Conservation (phyloP, 192 early-diverging fungal species). For the Coemansia sp. region DNA sequence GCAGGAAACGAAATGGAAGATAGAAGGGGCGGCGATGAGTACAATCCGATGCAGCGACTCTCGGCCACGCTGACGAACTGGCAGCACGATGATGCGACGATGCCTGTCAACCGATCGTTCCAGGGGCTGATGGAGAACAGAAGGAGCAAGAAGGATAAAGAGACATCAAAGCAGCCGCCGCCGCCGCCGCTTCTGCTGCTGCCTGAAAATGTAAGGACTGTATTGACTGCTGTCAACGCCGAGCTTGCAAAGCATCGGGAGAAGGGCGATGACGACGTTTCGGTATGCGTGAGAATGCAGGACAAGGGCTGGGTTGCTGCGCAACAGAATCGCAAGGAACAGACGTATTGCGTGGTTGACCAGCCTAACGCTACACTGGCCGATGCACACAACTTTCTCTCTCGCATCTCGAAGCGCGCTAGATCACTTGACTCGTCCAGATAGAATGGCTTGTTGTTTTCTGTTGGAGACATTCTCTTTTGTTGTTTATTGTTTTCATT, state of each 20-base stretch:
- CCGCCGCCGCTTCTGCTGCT: not conserved
- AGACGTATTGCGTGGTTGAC: conserved; percentile 41
- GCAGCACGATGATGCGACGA: not conserved
- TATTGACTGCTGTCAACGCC: conserved; percentile 22
- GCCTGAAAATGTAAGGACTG: conserved; percentile 20
- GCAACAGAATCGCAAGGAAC: not conserved
- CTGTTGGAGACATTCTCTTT: not conserved
- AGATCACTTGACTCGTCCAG: conserved; percentile 2
- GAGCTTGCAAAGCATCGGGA: conserved; percentile 16
- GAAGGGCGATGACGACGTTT: not conserved
- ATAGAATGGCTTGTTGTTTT: not conserved
- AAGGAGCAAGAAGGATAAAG: not conserved
- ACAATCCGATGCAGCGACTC: not conserved
- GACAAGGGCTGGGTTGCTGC: conserved; percentile 54
- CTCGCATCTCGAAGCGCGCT: conserved; percentile 18
- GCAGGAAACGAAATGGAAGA: not conserved
- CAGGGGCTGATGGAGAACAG: conserved; percentile 5
- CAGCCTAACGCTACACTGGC: conserved; percentile 51
- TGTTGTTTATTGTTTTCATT: not conserved
- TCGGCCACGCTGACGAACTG: conserved; percentile 19
- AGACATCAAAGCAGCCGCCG: not conserved
- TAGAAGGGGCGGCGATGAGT: not conserved
- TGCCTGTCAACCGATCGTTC: conserved; percentile 30
- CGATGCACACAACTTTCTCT: conserved; percentile 36
- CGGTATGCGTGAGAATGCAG: conserved; percentile 46